phyloP scores from a whole-genome alignment of 768 basidiomycete species.

The Peribolospora kevripleyi region DNA sequence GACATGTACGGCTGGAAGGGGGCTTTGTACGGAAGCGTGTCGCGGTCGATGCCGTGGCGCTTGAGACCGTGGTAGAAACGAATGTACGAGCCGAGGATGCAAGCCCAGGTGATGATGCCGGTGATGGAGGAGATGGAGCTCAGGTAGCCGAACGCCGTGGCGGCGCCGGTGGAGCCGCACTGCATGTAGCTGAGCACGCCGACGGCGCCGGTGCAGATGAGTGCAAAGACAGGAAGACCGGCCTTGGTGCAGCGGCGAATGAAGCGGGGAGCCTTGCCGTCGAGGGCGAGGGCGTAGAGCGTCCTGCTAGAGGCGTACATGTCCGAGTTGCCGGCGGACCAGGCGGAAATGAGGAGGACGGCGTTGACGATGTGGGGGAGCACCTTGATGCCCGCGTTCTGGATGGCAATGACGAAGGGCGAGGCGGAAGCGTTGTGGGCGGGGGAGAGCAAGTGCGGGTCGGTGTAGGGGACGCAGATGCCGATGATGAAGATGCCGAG shows the following conservation, averaged over 20 bases:
- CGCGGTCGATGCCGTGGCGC: conserved; percentile 26
- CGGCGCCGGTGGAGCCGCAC: conserved; percentile 32
- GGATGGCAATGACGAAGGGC: conserved; percentile 62
- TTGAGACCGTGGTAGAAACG: conserved; percentile 9
- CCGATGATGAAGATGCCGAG: conserved; percentile 50
- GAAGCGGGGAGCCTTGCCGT: conserved; percentile 58
- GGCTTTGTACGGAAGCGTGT: conserved; percentile 19
- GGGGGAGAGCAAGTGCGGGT: conserved; percentile 31
- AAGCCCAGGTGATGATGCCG: conserved; percentile 50
- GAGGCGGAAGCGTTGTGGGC: conserved; percentile 2
- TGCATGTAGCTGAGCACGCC: conserved; percentile 48
- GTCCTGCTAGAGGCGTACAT: conserved; percentile 56
- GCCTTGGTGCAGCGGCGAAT: conserved; percentile 33
- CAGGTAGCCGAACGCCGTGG: conserved; percentile 15
- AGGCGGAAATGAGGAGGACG: conserved; percentile 55
- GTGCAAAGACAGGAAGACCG: conserved; percentile 53
- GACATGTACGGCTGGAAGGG: conserved; percentile 33
- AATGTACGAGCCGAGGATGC: conserved; percentile 45
- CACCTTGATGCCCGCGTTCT: conserved; percentile 45
- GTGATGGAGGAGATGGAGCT: conserved; percentile 21
- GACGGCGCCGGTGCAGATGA: conserved; percentile 43
- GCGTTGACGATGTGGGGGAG: conserved; percentile 45
- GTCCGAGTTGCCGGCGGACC: conserved; percentile 61
- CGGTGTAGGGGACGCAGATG: conserved; percentile 51
- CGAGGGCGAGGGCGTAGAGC: conserved; percentile 56